These are phyloP conservation scores for Beauveria bassiana DNA, from an alignment of 2,329 filamentous ascomycete species.

Conservation along the genomic window DNA sequence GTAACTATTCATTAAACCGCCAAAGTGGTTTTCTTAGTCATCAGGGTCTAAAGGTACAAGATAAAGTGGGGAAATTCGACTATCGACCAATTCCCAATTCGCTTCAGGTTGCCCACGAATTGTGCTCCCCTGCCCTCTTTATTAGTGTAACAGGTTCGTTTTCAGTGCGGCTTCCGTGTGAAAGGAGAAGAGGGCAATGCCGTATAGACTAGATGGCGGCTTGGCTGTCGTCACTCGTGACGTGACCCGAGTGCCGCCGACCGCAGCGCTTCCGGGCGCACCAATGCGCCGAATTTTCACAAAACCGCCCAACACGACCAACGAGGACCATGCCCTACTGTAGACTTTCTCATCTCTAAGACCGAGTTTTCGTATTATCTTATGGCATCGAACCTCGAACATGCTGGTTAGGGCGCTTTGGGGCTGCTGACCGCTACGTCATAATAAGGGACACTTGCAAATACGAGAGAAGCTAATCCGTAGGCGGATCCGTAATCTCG, in stretches of 20 bases:
- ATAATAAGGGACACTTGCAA: not conserved
- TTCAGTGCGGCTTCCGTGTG: no score
- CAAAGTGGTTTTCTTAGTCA: not conserved
- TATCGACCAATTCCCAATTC: no score
- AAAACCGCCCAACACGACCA: not conserved
- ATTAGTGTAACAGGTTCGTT: no score
- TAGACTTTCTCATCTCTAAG: no score
- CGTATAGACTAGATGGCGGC: not conserved
- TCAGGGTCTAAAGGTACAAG: not conserved
- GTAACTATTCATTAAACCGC: not conserved
- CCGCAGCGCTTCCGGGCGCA: not conserved
- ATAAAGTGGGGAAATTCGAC: no score
- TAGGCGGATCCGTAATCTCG: not conserved
- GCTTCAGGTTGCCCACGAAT: no score
- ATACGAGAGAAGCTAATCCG: not conserved
- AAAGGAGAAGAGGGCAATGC: not conserved
- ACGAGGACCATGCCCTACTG: not conserved
- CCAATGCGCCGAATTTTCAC: not conserved
- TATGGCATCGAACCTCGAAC: no score
- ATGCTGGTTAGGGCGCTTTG: not conserved
- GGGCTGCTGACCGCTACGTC: not conserved
- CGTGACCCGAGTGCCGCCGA: not conserved
- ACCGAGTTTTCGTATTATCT: not conserved
- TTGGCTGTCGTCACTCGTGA: not conserved
- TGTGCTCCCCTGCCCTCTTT: no score